A percentile compares a stretch with the other conserved stretches of the same genome.
Evolutionary conservation across 2,329 filamentous ascomycete genomes (phyloP).

Genomic region (Alternaria solani): DNA sequence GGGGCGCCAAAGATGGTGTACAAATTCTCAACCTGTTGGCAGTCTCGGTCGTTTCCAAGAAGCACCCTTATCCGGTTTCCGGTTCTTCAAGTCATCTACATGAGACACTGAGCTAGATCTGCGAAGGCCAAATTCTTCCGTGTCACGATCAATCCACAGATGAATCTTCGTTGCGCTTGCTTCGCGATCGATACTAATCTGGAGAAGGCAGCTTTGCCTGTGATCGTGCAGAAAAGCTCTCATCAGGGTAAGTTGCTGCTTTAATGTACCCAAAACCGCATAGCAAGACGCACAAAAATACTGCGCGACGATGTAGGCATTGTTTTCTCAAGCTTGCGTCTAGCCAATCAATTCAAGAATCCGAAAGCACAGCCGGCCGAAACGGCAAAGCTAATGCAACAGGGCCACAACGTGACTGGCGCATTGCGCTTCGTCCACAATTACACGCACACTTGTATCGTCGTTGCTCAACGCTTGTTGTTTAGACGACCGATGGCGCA

Average conservation of each 20-base stretch:
- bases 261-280: background rate
- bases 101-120: constrained; percentile 10
- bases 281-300: constrained; percentile 8
- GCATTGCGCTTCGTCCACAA: constrained; percentile 6
- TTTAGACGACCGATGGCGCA: constrained; percentile 6
- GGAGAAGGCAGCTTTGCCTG: background rate
- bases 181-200: background rate
- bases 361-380: constrained; percentile 3
- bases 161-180: background rate
- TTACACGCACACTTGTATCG: constrained; percentile 2
- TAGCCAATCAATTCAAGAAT: background rate
- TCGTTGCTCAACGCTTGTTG: constrained; percentile 4
- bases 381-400: constrained; percentile 14
- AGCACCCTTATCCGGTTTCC: background rate
- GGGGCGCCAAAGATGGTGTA: background rate
- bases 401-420: constrained; percentile 21
- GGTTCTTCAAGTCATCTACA: background rate
- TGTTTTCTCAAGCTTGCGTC: constrained; percentile 1
- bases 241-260: background rate
- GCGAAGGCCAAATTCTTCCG: background rate
- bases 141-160: constrained; percentile 1
- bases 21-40: constrained; percentile 5
- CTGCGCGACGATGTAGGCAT: constrained; percentile 6
- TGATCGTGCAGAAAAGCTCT: background rate
- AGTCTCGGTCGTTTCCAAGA: background rate